These are phyloP conservation scores for Wickerhamiella bombiphila DNA, from an alignment of 805 yeast species.

Conservation along the genomic window DNA sequence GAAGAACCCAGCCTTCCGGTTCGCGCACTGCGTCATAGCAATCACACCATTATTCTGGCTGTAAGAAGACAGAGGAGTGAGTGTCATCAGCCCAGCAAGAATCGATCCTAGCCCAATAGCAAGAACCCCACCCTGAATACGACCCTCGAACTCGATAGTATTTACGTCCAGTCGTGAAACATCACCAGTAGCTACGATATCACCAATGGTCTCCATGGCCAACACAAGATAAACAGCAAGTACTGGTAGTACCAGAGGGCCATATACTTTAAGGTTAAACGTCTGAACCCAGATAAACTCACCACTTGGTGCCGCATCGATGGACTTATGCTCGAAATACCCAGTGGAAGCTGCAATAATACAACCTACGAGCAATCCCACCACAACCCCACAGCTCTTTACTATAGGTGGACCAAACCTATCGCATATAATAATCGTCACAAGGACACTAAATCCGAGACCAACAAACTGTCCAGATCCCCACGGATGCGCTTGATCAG, in stretches of 20 bases:
- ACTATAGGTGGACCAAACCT: slow-evolving; percentile 87
- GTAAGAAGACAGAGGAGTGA: slow-evolving; percentile 83
- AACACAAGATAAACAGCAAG: slow-evolving; percentile 67
- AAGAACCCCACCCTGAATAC: slow-evolving; percentile 85
- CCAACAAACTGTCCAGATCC: slow-evolving; percentile 87
- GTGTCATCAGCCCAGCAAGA: slow-evolving; percentile 61
- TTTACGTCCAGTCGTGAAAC: slow-evolving; percentile 76
- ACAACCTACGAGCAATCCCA: slow-evolving; percentile 76
- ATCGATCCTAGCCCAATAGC: slow-evolving; percentile 79
- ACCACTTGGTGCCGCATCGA: slow-evolving; percentile 62
- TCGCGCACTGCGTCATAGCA: slow-evolving; percentile 82
- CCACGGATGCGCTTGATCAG: slow-evolving; percentile 50
- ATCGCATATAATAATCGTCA: slow-evolving; percentile 61
- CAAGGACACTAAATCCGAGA: slow-evolving; percentile 69
- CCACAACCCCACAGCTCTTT: slow-evolving; percentile 85
- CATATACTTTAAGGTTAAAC: slow-evolving; percentile 60
- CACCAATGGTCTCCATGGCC: slow-evolving; percentile 92
- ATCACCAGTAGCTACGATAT: slow-evolving; percentile 85
- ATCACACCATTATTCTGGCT: slow-evolving; percentile 95
- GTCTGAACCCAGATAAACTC: slow-evolving; percentile 84
- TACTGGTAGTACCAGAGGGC: slow-evolving; percentile 75
- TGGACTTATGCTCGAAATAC: slow-evolving; percentile 46
- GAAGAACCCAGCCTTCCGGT: slow-evolving; percentile 67
- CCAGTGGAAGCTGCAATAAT: slow-evolving; percentile 86
- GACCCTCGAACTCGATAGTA: slow-evolving; percentile 64